Evolutionary conservation across 2,329 filamentous ascomycete species (phyloP).

Genomic region (Ceratocystis albifundus): DNA sequence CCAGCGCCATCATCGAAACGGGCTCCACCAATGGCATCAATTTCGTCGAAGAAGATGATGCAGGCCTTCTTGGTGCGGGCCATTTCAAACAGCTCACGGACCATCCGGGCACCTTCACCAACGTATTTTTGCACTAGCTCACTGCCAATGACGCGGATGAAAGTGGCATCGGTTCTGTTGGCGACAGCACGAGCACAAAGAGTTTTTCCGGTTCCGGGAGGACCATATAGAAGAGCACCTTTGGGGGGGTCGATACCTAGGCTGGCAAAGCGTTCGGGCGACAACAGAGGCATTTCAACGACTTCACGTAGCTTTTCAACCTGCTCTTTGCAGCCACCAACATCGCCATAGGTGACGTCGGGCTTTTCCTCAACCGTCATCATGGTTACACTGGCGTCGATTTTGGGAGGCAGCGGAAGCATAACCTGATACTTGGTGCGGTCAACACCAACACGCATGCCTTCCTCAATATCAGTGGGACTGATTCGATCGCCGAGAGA

Average conservation of each 20-base stretch:
- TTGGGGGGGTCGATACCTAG: slow-evolving; percentile 99
- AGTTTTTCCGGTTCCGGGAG: slow-evolving; percentile 97
- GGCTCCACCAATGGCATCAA: slow-evolving; percentile 89
- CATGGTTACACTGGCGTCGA: slow-evolving; percentile 98
- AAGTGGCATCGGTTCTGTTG: slow-evolving; percentile 95
- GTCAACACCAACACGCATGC: slow-evolving; percentile 97
- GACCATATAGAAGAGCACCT: slow-evolving; percentile 90
- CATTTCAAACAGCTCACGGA: slow-evolving; percentile 98
- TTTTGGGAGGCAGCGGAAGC: slow-evolving; percentile 90
- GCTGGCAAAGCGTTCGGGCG: slow-evolving; percentile 92
- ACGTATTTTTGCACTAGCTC: slow-evolving; percentile 99
- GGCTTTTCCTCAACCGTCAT: slow-evolving; percentile 99
- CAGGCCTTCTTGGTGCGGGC: slow-evolving; percentile 98
- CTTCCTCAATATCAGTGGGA: slow-evolving; percentile 97
- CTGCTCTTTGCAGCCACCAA: slow-evolving; percentile 98
- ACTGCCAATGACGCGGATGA: slow-evolving; percentile 95
- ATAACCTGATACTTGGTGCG: slow-evolving; percentile 99
- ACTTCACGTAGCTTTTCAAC: slow-evolving; percentile 98
- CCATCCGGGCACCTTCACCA: slow-evolving; percentile 95
- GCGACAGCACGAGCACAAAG: slow-evolving; percentile 94
- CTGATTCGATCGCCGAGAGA: slow-evolving; percentile 93
- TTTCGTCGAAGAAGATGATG: slow-evolving; percentile 95
- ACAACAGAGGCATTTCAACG: slow-evolving; percentile 94
- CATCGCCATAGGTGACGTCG: slow-evolving; percentile 96
- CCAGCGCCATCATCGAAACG: slow-evolving; percentile 94